Percentiles rank a stretch among this genome's conserved stretches.
Evolutionary conservation across 2,329 filamentous ascomycete genomes (phyloP).

Genomic region (Cordyceps cicadae): DNA sequence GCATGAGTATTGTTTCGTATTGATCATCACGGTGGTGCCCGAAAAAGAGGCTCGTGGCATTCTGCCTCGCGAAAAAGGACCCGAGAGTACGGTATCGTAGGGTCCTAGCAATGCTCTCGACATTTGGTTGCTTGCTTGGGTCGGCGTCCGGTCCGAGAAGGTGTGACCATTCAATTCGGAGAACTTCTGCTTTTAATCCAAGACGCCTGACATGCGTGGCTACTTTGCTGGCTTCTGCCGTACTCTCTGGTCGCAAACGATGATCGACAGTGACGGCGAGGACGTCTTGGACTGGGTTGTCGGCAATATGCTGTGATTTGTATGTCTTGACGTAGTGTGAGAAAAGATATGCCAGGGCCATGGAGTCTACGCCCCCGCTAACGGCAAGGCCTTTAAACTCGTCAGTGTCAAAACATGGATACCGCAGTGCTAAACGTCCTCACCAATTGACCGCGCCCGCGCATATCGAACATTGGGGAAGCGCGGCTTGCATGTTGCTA

Average conservation of each 20-base stretch:
- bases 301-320: constrained; percentile 32
- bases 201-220: constrained; percentile 29
- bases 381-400: constrained; percentile 58
- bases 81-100: constrained; percentile 68
- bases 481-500: constrained; percentile 40
- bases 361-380: constrained; percentile 94
- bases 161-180: constrained; percentile 39
- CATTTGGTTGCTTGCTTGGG: constrained; percentile 41
- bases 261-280: constrained; percentile 50
- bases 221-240: constrained; percentile 43
- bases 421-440: constrained; percentile 11
- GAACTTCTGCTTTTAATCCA: constrained; percentile 21
- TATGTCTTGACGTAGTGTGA: constrained; percentile 33
- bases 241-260: constrained; percentile 43
- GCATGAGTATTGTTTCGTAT: constrained; percentile 80
- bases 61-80: constrained; percentile 40
- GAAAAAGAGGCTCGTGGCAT: constrained; percentile 57
- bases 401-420: background rate
- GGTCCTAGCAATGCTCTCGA: constrained; percentile 69
- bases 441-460: constrained; percentile 35
- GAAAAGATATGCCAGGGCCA: constrained; percentile 79
- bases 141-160: constrained; percentile 23
- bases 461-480: constrained; percentile 33
- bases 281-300: constrained; percentile 35
- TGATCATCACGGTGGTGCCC: constrained; percentile 89